These are phyloP conservation scores for Clavaria fumosa DNA, from an alignment of 768 basidiomycete genomes.

Conservation along the genomic window DNA sequence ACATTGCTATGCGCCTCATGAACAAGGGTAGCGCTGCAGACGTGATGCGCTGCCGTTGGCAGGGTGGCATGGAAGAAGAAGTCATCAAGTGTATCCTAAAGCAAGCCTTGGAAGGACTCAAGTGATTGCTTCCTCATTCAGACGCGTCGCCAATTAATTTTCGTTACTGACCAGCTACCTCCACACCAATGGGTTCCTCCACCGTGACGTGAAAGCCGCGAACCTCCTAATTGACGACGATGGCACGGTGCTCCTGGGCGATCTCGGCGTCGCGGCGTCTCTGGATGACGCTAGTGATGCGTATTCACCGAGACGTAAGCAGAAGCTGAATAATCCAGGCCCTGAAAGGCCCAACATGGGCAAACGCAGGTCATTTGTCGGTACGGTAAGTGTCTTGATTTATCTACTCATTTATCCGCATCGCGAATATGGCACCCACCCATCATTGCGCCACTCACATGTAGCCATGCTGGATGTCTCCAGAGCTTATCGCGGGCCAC, in stretches of 20 bases:
- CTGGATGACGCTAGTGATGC: slow-evolving; percentile 51
- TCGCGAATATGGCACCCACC: neutral
- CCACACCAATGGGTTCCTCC: slow-evolving; percentile 83
- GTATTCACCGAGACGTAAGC: slow-evolving; percentile 14
- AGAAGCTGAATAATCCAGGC: slow-evolving; percentile 20
- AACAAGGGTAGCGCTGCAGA: slow-evolving; percentile 77
- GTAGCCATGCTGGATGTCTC: slow-evolving; percentile 94
- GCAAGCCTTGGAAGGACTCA: slow-evolving; percentile 79
- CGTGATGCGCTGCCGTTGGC: slow-evolving; percentile 72
- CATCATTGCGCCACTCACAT: neutral
- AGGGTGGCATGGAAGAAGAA: slow-evolving; percentile 84
- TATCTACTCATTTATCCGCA: neutral
- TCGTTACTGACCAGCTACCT: slow-evolving; percentile 52
- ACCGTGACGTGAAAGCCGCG: slow-evolving; percentile 88
- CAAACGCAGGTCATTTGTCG: slow-evolving; percentile 87
- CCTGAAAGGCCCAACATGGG: slow-evolving; percentile 31
- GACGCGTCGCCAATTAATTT: slow-evolving; percentile 2
- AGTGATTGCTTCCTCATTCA: slow-evolving; percentile 30
- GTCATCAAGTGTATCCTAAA: slow-evolving; percentile 72
- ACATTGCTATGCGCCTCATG: slow-evolving; percentile 83
- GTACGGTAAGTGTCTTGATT: slow-evolving; percentile 46
- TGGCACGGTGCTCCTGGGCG: slow-evolving; percentile 80
- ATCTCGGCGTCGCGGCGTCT: slow-evolving; percentile 76
- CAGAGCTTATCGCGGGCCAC: slow-evolving; percentile 76
- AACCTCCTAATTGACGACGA: slow-evolving; percentile 87